Percentiles rank a stretch among this genome's conserved stretches.
phyloP scores from a whole-genome alignment of 352 stramenopile genomes.

The Lagenidium giganteum region DNA sequence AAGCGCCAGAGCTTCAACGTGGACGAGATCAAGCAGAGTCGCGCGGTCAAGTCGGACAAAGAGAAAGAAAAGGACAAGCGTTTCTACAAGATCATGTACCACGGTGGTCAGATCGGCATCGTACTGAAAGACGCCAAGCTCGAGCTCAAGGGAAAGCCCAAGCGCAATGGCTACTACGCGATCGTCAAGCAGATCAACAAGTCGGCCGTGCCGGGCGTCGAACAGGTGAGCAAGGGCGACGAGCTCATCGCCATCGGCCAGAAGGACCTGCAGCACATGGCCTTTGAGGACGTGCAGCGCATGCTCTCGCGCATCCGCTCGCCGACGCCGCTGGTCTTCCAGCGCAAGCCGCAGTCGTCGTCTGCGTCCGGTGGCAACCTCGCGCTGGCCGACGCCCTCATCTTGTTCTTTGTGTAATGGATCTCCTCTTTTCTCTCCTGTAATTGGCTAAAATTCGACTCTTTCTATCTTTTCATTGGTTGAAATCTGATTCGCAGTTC shows the following conservation, averaged over 20 bases:
- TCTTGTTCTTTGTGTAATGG: conserved; percentile 63
- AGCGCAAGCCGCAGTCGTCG: conserved; percentile 28
- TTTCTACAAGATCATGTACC: conserved; percentile 70
- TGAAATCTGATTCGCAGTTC: conserved; percentile 6
- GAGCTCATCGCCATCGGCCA: conserved; percentile 68
- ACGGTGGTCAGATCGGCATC: conserved; percentile 26
- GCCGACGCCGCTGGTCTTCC: conserved; percentile 60
- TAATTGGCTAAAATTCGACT: not conserved
- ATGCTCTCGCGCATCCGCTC: conserved; percentile 33
- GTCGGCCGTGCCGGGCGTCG: conserved; percentile 36
- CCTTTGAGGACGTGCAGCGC: conserved; percentile 52
- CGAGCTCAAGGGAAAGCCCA: conserved; percentile 46
- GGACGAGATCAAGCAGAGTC: conserved; percentile 22
- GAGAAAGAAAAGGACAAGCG: conserved; percentile 31
- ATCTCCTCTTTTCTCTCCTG: not conserved
- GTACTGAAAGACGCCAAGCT: conserved; percentile 37
- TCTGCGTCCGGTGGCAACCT: conserved; percentile 20
- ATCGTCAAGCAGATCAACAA: conserved; percentile 49
- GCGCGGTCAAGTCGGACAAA: conserved; percentile 9
- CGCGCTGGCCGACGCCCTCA: conserved; percentile 53
- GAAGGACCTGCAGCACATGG: conserved; percentile 55
- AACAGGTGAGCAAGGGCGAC: conserved; percentile 45
- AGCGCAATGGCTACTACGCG: conserved; percentile 66
- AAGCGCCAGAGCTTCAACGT: conserved; percentile 62
- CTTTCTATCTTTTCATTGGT: conserved; percentile 5